Base-by-base conservation (phyloP, 331 rosid genomes). In the Dryas integrifolia region DNA sequence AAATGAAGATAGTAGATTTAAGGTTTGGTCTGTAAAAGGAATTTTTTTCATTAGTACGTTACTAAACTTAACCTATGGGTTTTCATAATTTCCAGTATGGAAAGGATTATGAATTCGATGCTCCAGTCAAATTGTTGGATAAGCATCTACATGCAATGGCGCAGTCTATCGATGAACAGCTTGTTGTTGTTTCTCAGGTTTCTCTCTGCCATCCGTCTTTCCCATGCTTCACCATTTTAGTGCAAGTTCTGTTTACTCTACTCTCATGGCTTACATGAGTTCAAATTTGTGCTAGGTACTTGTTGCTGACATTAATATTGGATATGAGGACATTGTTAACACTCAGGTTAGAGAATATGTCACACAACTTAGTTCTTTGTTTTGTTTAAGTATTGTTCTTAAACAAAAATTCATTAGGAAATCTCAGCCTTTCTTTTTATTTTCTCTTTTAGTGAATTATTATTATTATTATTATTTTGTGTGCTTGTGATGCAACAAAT, bases 291-390 rank as follows among this genome's bases (percentile, higher is more conserved):
- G 49, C 39, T 77, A 89, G 96, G 97, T 91, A 76, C 87, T 91
- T 77, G 97, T 88, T 80, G 91, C 97, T 56, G 97, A 91, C 74
- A 84, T 91, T 76, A 91, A 91, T 76, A 89, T 91, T 65, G 96
- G 97, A 52, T 91, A 88, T 41, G 97, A 91, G 84, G 96, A 85
- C 40, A 88, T 91, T 16, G 91, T 85, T 45, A 88, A 91, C 76
- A 91, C 89, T 39, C 97, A 84, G 97, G 97, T 91, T 53, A 75
- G 70, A 18, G 26, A 65, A 63, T 48, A 53, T 59, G 16, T 40
- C 9, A 13, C n/a, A 8, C 14, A 46, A 9, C 14, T 66, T 3
- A 16, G 11, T 12, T 38, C 3, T 15, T 53, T 40, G 45, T 16
- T 21, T 21, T 21, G 24, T 21, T 21, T 21, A 21, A 21, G 24